Conservation (phyloP, 1,284 basidiomycete genomes). For the Malassezia nana region DNA sequence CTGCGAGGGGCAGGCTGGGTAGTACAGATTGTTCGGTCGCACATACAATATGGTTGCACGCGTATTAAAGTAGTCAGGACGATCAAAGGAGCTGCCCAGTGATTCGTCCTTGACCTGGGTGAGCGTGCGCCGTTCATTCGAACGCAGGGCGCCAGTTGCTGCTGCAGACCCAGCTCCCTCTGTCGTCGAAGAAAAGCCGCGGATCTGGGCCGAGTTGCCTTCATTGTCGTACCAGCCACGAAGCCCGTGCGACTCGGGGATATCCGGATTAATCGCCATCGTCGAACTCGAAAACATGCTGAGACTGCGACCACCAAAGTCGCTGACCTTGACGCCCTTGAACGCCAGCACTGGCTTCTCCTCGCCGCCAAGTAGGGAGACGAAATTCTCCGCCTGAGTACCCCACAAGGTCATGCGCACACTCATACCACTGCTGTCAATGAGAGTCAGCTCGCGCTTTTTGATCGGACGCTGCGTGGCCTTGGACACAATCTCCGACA, state of each 20-base stretch:
- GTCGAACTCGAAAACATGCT: constrained; percentile 60
- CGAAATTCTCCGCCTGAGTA: constrained; percentile 77
- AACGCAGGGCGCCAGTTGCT: constrained; percentile 48
- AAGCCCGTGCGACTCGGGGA: constrained; percentile 70
- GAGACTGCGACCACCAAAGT: constrained; percentile 70
- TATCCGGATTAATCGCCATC: constrained; percentile 66
- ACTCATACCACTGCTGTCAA: constrained; percentile 70
- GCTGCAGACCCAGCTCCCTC: constrained; percentile 25
- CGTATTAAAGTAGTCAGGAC: constrained; percentile 67
- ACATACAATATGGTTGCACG: constrained; percentile 82
- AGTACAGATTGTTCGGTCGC: constrained; percentile 73
- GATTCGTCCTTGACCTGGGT: constrained; percentile 71
- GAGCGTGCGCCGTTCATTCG: constrained; percentile 56
- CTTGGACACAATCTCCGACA: constrained; percentile 42
- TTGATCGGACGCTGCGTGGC: constrained; percentile 43
- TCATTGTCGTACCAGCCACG: constrained; percentile 68
- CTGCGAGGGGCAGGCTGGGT: constrained; percentile 75
- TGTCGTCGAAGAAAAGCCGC: constrained; percentile 50
- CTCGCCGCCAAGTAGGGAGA: constrained; percentile 31
- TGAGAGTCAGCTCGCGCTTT: constrained; percentile 56
- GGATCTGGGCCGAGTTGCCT: constrained; percentile 30
- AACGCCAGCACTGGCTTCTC: constrained; percentile 57
- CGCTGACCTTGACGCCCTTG: constrained; percentile 88
- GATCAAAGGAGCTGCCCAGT: constrained; percentile 65
- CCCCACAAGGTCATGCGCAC: constrained; percentile 91